Base-by-base conservation (phyloP, 225 moss, liverwort and hornwort species). In the Sphagnum tenellum region DNA sequence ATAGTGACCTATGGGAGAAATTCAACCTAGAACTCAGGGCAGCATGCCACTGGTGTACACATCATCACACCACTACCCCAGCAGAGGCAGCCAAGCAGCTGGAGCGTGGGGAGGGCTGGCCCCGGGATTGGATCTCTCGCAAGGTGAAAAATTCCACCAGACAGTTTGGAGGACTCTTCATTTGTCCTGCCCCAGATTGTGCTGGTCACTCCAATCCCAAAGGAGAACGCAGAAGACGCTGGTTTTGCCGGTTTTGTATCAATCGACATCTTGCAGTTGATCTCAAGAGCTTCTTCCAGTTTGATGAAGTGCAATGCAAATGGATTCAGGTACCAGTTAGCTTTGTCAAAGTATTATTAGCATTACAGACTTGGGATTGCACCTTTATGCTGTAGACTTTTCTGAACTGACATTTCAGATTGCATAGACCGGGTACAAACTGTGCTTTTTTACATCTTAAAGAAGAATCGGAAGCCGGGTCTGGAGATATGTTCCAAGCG, bases 71-170 rank as follows among this genome's bases (percentile, higher is more conserved):
- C n/a, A 87, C 86, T 2, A 87, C 86, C 29, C 86, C 86, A 47
- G 86, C 83, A 12, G 86, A 87, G 67, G 86, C 86, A 2, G 86
- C 86, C 49, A 87, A 83, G 76, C 86, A 87, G 83, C 83, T 87
- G 66, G 86, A 87, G 56, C 75, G 86, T 9, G 86, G 78, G 47
- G 86, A 87, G 62, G 78, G 71, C 7, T 83, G 86, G 83, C 83
- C 86, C 50, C 79, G 82, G 8, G 86, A 87, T 70, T 87, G 86
- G 86, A 83, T 87, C 48, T 87, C 86, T 47, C 80, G 86, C 0
- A 87, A 87, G 74, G 86, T 87, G 44, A 87, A 87, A 50, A 87
- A 87, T 57, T 87, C 86, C 9, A 87, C 86, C 44, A 72, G 86
- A 9, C 86, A 87, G 67, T 87, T 83, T 12, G 86, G 86, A 5